phyloP scores from a whole-genome alignment of 2,329 filamentous ascomycete genomes.

The Pseudogymnoascus sp. region DNA sequence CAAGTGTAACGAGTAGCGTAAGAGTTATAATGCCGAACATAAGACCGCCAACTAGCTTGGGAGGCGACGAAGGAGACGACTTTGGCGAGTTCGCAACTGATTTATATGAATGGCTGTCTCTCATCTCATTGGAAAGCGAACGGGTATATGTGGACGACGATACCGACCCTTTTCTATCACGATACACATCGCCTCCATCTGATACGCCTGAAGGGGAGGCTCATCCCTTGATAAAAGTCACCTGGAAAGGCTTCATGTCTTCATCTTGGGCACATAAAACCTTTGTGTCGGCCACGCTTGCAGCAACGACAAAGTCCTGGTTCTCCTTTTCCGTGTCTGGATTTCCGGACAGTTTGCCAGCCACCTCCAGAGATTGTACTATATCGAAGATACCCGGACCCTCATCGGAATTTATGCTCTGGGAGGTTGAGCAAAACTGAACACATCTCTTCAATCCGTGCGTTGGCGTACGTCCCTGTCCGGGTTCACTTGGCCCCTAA shows the following conservation, averaged over 20 bases:
- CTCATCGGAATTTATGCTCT: slow-evolving; percentile 48
- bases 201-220: slow-evolving; percentile 11
- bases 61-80: slow-evolving; percentile 35
- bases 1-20: slow-evolving; percentile 23
- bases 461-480: slow-evolving; percentile 58
- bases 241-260: slow-evolving; percentile 52
- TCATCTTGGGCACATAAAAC: slow-evolving; percentile 43
- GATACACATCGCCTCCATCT: slow-evolving; percentile 49
- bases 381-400: slow-evolving; percentile 44
- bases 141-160: slow-evolving; percentile 47
- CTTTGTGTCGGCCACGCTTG: slow-evolving; percentile 38
- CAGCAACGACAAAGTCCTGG: slow-evolving; percentile 42
- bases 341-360: slow-evolving; percentile 39
- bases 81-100: slow-evolving; percentile 56
- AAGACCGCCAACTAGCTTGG: slow-evolving; percentile 23
- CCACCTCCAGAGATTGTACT: slow-evolving; percentile 41
- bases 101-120: slow-evolving; percentile 65
- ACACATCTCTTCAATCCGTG: slow-evolving; percentile 38
- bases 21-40: slow-evolving; percentile 23
- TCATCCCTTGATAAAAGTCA: slow-evolving; percentile 40
- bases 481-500: slow-evolving; percentile 54
- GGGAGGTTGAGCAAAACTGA: slow-evolving; percentile 39
- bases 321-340: slow-evolving; percentile 46
- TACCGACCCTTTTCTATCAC: slow-evolving; percentile 61
- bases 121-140: slow-evolving; percentile 59